These are phyloP conservation scores for Anisogramma anomala DNA, from an alignment of 2,329 filamentous ascomycete genomes.

Conservation along the genomic window DNA sequence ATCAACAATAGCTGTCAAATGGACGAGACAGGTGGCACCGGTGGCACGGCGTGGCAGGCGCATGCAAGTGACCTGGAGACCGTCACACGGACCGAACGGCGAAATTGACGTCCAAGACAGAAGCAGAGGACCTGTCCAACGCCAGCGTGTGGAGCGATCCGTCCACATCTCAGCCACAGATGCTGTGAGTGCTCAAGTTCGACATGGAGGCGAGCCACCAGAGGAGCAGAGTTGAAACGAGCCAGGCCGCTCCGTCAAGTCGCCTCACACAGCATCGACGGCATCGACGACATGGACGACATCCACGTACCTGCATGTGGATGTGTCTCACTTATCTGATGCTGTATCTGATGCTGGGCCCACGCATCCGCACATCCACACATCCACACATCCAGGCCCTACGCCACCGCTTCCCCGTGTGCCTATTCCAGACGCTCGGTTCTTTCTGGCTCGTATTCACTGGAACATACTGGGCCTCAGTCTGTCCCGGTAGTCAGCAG, in stretches of 20 bases:
- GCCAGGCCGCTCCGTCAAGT: not conserved
- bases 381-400: no score
- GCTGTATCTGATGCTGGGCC: no score
- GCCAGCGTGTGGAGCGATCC: not conserved
- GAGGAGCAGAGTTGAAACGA: not conserved
- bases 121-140: conserved; percentile 2
- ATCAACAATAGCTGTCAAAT: conserved; percentile 1
- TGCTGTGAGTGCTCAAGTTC: conserved; percentile 14
- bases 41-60: not conserved
- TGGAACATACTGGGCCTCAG: no score
- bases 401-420: no score
- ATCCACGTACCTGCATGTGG: no score
- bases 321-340: no score
- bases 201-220: conserved; percentile 9
- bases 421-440: no score
- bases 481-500: no score
- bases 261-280: no score
- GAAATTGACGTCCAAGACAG: conserved; percentile 13
- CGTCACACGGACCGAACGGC: conserved; percentile 6
- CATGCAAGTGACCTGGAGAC: not conserved
- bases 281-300: no score
- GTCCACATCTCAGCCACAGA: conserved; percentile 1
- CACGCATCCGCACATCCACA: no score
- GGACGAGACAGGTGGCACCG: conserved; percentile 4
- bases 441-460: no score